phyloP scores from a whole-genome alignment of 306 rosid genomes.

The Canavalia gladiata region DNA sequence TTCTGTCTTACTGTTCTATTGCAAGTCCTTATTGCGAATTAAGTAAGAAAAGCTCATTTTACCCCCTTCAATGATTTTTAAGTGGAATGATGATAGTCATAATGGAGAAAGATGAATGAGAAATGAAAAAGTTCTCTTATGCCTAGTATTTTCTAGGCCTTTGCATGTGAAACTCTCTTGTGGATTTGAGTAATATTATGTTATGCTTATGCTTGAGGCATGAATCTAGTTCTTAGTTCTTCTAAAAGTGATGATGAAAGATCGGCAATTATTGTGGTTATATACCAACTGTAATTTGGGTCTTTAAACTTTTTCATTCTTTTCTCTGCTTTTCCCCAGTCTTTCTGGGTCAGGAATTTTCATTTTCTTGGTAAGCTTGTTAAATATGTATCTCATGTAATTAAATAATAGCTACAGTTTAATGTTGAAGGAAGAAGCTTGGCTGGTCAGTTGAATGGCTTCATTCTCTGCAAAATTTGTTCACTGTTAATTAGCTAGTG shows the following conservation, averaged over 20 bases:
- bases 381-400: too few species aligned
- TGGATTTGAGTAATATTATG: neutral
- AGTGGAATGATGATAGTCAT: neutral
- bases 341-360: too few species aligned
- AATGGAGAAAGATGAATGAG: neutral
- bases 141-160: constrained; percentile 8
- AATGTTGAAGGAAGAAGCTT: too few species aligned
- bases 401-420: too few species aligned
- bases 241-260: neutral
- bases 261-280: neutral
- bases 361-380: too few species aligned
- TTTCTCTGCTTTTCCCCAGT: too few species aligned
- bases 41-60: neutral
- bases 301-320: too few species aligned
- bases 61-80: neutral
- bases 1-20: neutral
- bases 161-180: neutral
- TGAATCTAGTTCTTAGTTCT: neutral
- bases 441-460: too few species aligned
- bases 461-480: too few species aligned
- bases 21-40: constrained; percentile 14
- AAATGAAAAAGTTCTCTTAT: constrained; percentile 13
- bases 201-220: neutral
- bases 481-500: too few species aligned
- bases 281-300: neutral